Base-by-base conservation (phyloP, 805 yeast species). In the Ogataea angusta region DNA sequence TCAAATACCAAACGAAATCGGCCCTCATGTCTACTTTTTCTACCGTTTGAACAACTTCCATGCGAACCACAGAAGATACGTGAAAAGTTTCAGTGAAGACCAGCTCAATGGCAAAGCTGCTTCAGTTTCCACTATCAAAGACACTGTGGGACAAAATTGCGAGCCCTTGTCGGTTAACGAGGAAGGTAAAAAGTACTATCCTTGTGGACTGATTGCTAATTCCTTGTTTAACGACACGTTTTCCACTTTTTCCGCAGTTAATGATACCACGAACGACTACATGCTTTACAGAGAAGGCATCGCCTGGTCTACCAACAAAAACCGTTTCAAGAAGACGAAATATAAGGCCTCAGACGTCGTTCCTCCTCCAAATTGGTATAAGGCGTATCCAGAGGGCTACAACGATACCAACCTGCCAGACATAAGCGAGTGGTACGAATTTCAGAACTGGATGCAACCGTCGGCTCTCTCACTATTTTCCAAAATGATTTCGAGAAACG, bases 61-160 rank as follows among this genome's bases (percentile, higher is more conserved):
- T 63, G 96, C 95, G 58, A 91, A 93, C 64, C 99, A 91, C 67
- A 79, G 99, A 48, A 84, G 95, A 52, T 93, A 85, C 59, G 97
- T 89, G n/a, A 80, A 78, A 52, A 84, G 95, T 8, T 85, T 75
- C 61, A 90, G 89, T 60, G 78, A 83, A 53, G 75, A 74, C 41
- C 99, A 91, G 64, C 57, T 91, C 36, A 79, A 78, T 48, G 99
- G 99, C 6, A 64, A 76, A 29, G 82, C 85, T 2, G 79, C 85
- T 2, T 52, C 74, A 2, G 67, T 67, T 1, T 63, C 62, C 14
- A 72, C 66, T 30, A 67, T 93, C 26, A 71, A 70, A 19, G 78
- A 74, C 49, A 75, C 77, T 33, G 66, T 63, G 39, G 69, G 72
- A 27, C 80, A 76, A 38, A 69, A 76, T 39, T 85, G 95, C 67